Evolutionary conservation across 371 early-diverging fungal genomes (phyloP).

Genomic region (Apophysomyces sp.): DNA sequence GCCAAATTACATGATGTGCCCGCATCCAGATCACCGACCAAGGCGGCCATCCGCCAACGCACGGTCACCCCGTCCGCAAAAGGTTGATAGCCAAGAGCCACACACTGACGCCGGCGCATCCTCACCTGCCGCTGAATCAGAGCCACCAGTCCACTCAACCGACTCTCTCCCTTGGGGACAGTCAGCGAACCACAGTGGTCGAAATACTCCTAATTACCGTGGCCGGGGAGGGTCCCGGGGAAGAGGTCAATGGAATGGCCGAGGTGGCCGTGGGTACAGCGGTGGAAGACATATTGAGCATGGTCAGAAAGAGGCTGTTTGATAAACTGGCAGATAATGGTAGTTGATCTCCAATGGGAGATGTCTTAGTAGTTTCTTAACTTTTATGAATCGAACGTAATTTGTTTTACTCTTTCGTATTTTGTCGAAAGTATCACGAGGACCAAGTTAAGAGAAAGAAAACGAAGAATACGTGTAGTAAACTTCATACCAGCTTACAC

Average conservation of each 20-base stretch:
- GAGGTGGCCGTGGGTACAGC: background rate
- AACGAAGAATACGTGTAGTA: too few species aligned
- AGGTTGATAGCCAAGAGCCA: background rate
- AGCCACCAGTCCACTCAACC: background rate
- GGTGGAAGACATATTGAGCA: background rate
- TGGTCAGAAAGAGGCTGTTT: background rate
- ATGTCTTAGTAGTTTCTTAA: background rate
- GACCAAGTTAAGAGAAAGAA: too few species aligned
- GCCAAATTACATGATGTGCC: background rate
- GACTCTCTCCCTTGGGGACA: background rate
- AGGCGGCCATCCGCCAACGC: slow-evolving; percentile 1
- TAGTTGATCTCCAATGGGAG: too few species aligned
- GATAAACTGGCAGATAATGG: too few species aligned
- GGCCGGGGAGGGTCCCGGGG: background rate
- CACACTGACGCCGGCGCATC: background rate
- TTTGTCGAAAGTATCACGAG: too few species aligned
- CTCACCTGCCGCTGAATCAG: background rate
- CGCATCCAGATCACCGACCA: slow-evolving; percentile 1
- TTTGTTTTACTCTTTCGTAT: background rate
- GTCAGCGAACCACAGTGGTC: background rate
- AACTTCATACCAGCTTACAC: too few species aligned
- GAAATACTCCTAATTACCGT: background rate
- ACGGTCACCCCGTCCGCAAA: background rate
- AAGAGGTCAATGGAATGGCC: background rate
- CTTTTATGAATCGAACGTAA: background rate